These are phyloP conservation scores for Nymphaea colorata DNA, from an alignment of 164 flowering plant species.

Conservation along the genomic window DNA sequence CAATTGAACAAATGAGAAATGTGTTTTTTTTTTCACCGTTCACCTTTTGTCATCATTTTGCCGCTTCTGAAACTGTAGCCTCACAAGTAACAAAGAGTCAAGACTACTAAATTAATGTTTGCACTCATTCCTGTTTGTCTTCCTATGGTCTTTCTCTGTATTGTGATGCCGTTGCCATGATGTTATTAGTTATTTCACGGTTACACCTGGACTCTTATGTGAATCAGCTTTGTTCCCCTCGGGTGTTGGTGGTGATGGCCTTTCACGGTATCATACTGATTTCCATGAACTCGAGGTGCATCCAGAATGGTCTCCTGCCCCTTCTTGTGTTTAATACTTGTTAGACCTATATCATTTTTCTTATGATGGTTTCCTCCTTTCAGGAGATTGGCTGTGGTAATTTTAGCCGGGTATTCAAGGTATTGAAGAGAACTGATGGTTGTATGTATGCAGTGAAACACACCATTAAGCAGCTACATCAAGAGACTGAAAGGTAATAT, in stretches of 20 bases:
- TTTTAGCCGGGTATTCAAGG: slow-evolving; percentile 82
- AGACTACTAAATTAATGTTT: too few relatives aligned
- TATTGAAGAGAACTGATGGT: slow-evolving; percentile 87
- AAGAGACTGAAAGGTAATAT: slow-evolving; percentile 69
- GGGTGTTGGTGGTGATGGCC: slow-evolving; percentile 52
- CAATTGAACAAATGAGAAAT: too few relatives aligned
- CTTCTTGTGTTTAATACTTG: background rate
- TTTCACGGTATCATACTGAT: slow-evolving; percentile 81
- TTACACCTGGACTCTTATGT: background rate
- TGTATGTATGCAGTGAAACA: slow-evolving; percentile 94
- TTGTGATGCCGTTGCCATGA: too few relatives aligned
- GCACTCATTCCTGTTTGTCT: too few relatives aligned
- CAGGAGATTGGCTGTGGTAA: slow-evolving; percentile 90
- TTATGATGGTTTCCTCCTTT: slow-evolving; percentile 5
- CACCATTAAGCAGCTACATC: slow-evolving; percentile 50
- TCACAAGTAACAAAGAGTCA: too few relatives aligned
- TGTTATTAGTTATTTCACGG: too few relatives aligned
- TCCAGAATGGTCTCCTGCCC: background rate
- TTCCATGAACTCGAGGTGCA: slow-evolving; percentile 87
- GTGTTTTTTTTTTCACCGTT: too few relatives aligned
- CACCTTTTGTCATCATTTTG: too few relatives aligned
- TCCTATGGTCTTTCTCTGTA: too few relatives aligned
- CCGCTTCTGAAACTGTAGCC: too few relatives aligned
- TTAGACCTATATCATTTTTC: background rate
- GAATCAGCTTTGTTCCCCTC: slow-evolving; percentile 41